Evolutionary conservation across 805 yeast species (phyloP).

Genomic region (Saturnispora sekii): DNA sequence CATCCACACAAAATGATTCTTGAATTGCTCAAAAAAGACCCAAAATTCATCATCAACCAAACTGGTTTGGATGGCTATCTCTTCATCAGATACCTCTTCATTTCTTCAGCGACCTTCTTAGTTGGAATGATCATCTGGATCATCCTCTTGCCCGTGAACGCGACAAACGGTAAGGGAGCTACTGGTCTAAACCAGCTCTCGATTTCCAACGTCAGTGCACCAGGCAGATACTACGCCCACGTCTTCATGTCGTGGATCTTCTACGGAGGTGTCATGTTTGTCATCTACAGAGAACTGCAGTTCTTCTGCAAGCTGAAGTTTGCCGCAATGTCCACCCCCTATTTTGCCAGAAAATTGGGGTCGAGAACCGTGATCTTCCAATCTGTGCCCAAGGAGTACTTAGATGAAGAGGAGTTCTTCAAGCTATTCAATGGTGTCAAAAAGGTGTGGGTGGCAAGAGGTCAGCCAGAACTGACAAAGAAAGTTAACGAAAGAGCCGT

Average conservation of each 20-base stretch:
- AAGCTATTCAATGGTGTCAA: constrained; percentile 77
- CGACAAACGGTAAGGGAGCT: constrained; percentile 51
- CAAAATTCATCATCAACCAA: constrained; percentile 68
- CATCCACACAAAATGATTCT: constrained; percentile 66
- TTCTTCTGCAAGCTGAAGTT: constrained; percentile 69
- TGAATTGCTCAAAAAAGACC: constrained; percentile 55
- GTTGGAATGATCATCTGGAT: constrained; percentile 52
- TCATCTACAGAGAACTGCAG: constrained; percentile 73
- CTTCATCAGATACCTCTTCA: constrained; percentile 65
- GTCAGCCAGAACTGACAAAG: constrained; percentile 40
- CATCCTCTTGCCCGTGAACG: constrained; percentile 77
- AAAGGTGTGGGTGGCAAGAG: constrained; percentile 72
- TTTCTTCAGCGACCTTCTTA: constrained; percentile 44
- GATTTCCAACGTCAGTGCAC: constrained; percentile 59
- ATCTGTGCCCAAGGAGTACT: constrained; percentile 65
- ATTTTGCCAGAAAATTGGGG: constrained; percentile 61
- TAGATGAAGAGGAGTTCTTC: constrained; percentile 62
- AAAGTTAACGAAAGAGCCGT: constrained; percentile 50
- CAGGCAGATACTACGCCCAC: constrained; percentile 73
- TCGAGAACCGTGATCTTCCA: constrained; percentile 80
- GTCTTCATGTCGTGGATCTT: constrained; percentile 72
- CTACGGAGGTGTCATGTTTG: constrained; percentile 58
- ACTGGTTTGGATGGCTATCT: constrained; percentile 94
- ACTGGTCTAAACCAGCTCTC: constrained; percentile 68
- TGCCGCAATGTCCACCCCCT: constrained; percentile 72